Evolutionary conservation across 768 basidiomycete genomes (phyloP).

Genomic region (Leccinum barrowsii): DNA sequence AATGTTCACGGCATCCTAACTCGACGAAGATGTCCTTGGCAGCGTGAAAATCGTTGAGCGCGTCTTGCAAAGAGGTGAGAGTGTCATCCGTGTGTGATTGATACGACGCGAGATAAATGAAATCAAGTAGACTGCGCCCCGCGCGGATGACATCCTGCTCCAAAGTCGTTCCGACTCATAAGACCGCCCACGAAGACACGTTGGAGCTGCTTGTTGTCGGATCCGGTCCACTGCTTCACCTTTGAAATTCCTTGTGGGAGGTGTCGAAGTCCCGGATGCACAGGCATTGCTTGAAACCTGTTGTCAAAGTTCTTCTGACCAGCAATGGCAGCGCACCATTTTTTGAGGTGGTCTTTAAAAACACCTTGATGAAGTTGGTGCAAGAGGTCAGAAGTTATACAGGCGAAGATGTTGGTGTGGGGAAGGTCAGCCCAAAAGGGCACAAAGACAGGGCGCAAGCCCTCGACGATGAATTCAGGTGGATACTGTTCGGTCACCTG

Average conservation of each 20-base stretch:
- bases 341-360: neutral
- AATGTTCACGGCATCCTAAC: neutral
- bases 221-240: too few species aligned
- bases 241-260: too few species aligned
- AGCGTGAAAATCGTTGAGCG: neutral
- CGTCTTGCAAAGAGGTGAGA: neutral
- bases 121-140: neutral
- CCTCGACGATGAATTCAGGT: neutral
- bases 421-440: neutral
- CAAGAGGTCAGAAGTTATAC: neutral
- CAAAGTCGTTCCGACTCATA: neutral
- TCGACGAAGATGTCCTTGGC: neutral
- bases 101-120: neutral
- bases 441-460: neutral
- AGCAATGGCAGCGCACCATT: neutral
- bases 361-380: neutral
- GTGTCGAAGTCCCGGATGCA: too few species aligned
- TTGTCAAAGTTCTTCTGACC: neutral
- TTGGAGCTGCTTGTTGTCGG: neutral
- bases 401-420: neutral
- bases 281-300: too few species aligned
- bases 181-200: neutral
- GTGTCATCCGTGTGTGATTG: neutral
- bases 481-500: neutral
- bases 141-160: neutral